Evolutionary conservation across 164 flowering plant genomes (phyloP).

Genomic region (Euptelea pleiosperma): DNA sequence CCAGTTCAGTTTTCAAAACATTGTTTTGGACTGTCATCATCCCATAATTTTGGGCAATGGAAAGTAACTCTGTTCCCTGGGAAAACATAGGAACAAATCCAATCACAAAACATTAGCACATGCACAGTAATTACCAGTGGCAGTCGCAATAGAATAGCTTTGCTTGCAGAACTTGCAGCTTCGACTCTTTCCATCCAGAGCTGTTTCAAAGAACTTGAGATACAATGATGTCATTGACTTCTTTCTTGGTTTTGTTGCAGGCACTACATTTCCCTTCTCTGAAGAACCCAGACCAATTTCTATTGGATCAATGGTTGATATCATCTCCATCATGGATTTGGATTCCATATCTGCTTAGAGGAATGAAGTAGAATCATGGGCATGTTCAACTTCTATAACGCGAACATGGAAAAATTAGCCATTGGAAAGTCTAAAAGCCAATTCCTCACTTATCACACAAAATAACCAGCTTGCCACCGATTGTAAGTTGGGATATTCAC

Average conservation of each 20-base stretch:
- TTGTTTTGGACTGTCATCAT: no score
- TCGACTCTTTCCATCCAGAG: slow-evolving; percentile 85
- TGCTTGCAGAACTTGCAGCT: slow-evolving; percentile 96
- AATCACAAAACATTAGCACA: slow-evolving; percentile 2
- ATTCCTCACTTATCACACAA: background rate
- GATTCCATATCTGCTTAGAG: slow-evolving; percentile 60
- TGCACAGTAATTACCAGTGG: slow-evolving; percentile 63
- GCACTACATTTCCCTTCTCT: slow-evolving; percentile 54
- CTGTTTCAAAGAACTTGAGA: slow-evolving; percentile 87
- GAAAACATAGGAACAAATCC: background rate
- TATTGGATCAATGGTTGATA: slow-evolving; percentile 51
- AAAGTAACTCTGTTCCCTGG: background rate
- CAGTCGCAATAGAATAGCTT: slow-evolving; percentile 91
- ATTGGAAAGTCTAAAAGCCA: background rate
- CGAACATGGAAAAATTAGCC: background rate
- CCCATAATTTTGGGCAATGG: no score
- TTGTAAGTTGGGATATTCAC: background rate
- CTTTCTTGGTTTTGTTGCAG: slow-evolving; percentile 63
- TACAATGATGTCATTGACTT: slow-evolving; percentile 94
- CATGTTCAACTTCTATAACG: background rate
- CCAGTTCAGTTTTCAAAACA: no score
- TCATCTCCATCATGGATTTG: slow-evolving; percentile 67
- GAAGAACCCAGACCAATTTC: slow-evolving; percentile 62
- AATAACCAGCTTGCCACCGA: background rate
- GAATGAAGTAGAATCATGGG: slow-evolving; percentile 5